These are phyloP conservation scores for Aureobasidium sp. DNA, from an alignment of 2,329 filamentous ascomycete species.

Conservation along the genomic window DNA sequence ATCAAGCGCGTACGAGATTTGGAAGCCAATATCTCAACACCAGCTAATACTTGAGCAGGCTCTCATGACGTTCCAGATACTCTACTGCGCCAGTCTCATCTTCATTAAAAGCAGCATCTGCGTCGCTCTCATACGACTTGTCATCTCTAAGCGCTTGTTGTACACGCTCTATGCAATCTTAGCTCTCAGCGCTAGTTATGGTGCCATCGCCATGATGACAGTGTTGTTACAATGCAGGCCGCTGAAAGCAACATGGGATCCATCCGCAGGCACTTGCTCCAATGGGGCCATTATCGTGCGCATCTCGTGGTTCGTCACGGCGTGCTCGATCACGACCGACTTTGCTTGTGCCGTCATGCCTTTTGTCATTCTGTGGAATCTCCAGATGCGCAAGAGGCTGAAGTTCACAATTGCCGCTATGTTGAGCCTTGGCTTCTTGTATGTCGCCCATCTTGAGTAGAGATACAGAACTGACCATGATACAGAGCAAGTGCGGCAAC, in stretches of 20 bases:
- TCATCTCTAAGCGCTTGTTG: background rate
- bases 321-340: conserved; percentile 7
- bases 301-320: conserved; percentile 11
- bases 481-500: conserved; percentile 8
- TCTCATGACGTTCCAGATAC: background rate
- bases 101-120: conserved; percentile 13
- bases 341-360: conserved; percentile 9
- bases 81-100: conserved; percentile 9
- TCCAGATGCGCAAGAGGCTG: conserved; percentile 5
- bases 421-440: conserved; percentile 9
- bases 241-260: conserved; percentile 1
- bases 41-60: background rate
- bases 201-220: conserved; percentile 1
- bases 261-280: background rate
- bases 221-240: background rate
- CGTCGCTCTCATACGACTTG: conserved; percentile 9
- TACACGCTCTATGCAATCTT: conserved; percentile 8
- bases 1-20: conserved; percentile 5
- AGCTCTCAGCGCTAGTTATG: background rate
- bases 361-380: conserved; percentile 8
- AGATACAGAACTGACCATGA: background rate
- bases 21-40: background rate
- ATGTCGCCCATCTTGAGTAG: background rate
- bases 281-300: background rate
- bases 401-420: conserved; percentile 7